phyloP scores from a whole-genome alignment of 352 stramenopile genomes.

The Globisporangium perplexum region DNA sequence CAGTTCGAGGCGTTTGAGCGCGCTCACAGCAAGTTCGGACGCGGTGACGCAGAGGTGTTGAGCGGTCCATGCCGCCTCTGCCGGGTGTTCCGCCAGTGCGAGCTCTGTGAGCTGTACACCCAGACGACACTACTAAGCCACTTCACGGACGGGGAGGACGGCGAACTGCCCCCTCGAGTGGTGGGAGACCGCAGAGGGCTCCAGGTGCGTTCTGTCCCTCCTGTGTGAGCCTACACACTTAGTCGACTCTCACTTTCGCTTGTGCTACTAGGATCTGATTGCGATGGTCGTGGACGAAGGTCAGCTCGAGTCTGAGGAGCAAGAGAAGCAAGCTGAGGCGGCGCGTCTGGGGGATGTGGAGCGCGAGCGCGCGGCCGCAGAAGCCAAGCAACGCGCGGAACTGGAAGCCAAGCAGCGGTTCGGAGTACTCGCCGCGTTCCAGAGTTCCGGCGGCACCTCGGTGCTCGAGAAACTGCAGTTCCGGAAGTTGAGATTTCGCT shows the following conservation, averaged over 20 bases:
- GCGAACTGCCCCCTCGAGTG: slow-evolving; percentile 18
- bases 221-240: not conserved
- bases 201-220: slow-evolving; percentile 14
- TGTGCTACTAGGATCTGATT: slow-evolving; percentile 37
- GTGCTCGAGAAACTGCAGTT: slow-evolving; percentile 12
- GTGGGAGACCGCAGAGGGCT: slow-evolving; percentile 54
- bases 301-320: slow-evolving; percentile 34
- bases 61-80: slow-evolving; percentile 68
- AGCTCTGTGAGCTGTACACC: slow-evolving; percentile 82
- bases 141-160: slow-evolving; percentile 8
- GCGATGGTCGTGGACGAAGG: slow-evolving; percentile 35
- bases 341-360: slow-evolving; percentile 2
- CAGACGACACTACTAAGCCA: slow-evolving; percentile 24
- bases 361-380: slow-evolving; percentile 11
- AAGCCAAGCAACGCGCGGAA: slow-evolving; percentile 11
- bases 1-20: slow-evolving; percentile 86
- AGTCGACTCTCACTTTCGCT: not conserved
- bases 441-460: slow-evolving; percentile 10
- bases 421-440: slow-evolving; percentile 16
- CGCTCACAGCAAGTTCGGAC: slow-evolving; percentile 71
- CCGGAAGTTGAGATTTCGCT: not conserved
- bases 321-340: slow-evolving; percentile 19
- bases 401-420: slow-evolving; percentile 14
- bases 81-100: slow-evolving; percentile 74
- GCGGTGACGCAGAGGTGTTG: slow-evolving; percentile 24